These are phyloP conservation scores for Solanum megistacrolobum DNA, from an alignment of 257 asterid species.

Conservation along the genomic window DNA sequence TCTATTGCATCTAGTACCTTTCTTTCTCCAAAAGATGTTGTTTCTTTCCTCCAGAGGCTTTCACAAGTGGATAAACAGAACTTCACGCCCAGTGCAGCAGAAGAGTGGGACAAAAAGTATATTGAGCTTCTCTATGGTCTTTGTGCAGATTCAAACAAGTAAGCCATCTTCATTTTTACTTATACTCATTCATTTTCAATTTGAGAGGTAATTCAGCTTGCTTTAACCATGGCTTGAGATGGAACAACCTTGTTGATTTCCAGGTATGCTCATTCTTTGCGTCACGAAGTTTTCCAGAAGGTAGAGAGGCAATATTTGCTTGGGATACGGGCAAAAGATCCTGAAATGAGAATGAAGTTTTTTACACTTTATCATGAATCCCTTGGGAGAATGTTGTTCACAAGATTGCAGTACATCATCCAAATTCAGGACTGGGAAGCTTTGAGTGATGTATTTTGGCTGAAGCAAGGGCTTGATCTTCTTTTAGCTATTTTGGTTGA, in stretches of 20 bases:
- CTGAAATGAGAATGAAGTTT: constrained; percentile 70
- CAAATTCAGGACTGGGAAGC: constrained; percentile 99
- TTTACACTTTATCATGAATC: constrained; percentile 83
- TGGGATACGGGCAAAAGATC: constrained; percentile 92
- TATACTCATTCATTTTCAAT: constrained; percentile 3
- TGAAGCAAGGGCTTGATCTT: constrained; percentile 98
- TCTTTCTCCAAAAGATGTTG: constrained; percentile 76
- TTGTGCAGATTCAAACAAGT: constrained; percentile 92
- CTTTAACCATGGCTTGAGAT: background rate
- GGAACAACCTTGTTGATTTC: constrained; percentile 21
- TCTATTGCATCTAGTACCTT: constrained; percentile 53
- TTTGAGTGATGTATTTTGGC: constrained; percentile 95
- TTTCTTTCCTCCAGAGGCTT: constrained; percentile 91
- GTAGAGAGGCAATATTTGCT: constrained; percentile 93
- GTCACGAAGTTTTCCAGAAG: constrained; percentile 92
- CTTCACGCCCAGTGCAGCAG: constrained; percentile 48
- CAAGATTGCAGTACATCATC: constrained; percentile 86
- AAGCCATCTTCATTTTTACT: constrained; percentile 4
- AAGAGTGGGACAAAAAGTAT: constrained; percentile 94
- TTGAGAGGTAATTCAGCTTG: background rate
- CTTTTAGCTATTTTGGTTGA: constrained; percentile 90
- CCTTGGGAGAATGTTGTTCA: constrained; percentile 80
- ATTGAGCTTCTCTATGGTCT: constrained; percentile 88
- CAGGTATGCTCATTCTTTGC: constrained; percentile 69
- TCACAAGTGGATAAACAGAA: constrained; percentile 91